Percentiles rank a stretch among this genome's conserved stretches.
phyloP scores from a whole-genome alignment of 805 yeast species.

The Clavispora phyllophila region DNA sequence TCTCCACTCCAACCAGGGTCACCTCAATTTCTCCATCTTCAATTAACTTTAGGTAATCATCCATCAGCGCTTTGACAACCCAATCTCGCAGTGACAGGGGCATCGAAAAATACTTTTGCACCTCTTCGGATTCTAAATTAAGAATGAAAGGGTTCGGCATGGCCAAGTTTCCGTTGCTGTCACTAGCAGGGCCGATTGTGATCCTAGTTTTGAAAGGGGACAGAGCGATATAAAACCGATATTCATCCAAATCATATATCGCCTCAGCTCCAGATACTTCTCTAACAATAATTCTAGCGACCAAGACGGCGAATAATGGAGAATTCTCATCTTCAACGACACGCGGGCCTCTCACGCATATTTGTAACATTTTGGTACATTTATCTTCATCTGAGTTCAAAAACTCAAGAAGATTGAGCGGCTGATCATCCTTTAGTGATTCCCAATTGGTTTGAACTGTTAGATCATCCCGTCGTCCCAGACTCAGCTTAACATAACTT shows the following conservation, averaged over 20 bases:
- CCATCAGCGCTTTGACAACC: conserved; percentile 19
- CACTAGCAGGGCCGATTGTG: conserved; percentile 23
- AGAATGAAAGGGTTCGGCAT: conserved; percentile 36
- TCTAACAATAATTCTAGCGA: conserved; percentile 20
- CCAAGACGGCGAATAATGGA: conserved; percentile 13
- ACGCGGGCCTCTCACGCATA: conserved; percentile 20
- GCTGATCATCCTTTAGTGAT: conserved; percentile 35
- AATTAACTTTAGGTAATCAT: conserved; percentile 3
- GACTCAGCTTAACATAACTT: conserved; percentile 13
- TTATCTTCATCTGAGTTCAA: conserved; percentile 5
- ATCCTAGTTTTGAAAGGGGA: conserved; percentile 21
- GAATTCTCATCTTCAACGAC: conserved; percentile 7
- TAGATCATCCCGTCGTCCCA: conserved; percentile 12
- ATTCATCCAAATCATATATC: conserved; percentile 21
- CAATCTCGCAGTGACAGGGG: conserved; percentile 28
- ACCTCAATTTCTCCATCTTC: conserved; percentile 14
- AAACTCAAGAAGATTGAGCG: conserved; percentile 20
- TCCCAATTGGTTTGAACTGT: conserved; percentile 30
- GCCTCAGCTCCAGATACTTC: conserved; percentile 17
- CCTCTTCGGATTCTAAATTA: conserved; percentile 5
- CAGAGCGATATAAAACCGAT: conserved; percentile 20
- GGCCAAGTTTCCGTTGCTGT: conserved; percentile 20
- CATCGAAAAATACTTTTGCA: conserved; percentile 19
- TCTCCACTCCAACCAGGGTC: conserved; percentile 11
- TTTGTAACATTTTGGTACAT: conserved; percentile 14